Evolutionary conservation across 176 grass and related monocot genomes (phyloP).

Genomic region (Oryza punctata): DNA sequence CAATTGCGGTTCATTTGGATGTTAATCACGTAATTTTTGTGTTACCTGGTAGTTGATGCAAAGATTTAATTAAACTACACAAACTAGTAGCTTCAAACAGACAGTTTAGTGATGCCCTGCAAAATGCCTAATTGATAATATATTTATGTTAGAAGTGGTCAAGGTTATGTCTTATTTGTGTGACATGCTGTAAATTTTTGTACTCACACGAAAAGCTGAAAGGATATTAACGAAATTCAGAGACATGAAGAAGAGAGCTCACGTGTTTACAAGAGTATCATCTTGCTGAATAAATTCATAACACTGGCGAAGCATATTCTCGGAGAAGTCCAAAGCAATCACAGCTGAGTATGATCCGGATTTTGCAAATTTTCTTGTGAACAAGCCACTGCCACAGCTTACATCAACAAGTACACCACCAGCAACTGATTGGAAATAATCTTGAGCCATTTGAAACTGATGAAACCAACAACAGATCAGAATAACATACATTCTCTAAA

Average conservation of each 20-base stretch:
- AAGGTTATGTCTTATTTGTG: neutral
- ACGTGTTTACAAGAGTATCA: slow-evolving; percentile 65
- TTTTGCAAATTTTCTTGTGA: slow-evolving; percentile 88
- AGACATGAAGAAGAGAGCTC: slow-evolving; percentile 40
- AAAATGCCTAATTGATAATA: neutral
- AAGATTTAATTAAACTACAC: neutral
- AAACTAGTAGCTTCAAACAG: slow-evolving; percentile 10
- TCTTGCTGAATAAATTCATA: slow-evolving; percentile 91
- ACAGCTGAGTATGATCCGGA: slow-evolving; percentile 83
- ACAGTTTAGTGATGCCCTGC: neutral
- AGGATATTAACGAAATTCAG: neutral
- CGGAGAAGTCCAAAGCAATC: slow-evolving; percentile 89
- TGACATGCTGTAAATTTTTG: neutral
- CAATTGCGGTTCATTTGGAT: neutral
- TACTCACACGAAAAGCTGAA: neutral
- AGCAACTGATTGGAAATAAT: slow-evolving; percentile 72
- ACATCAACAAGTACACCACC: slow-evolving; percentile 84
- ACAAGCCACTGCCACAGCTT: slow-evolving; percentile 92
- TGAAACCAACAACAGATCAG: slow-evolving; percentile 36
- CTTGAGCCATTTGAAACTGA: slow-evolving; percentile 94
- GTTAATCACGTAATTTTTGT: neutral
- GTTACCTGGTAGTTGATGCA: neutral
- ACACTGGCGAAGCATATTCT: slow-evolving; percentile 97
- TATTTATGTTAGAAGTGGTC: neutral
- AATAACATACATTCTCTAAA: slow-evolving; percentile 31